phyloP scores from a whole-genome alignment of 2,329 filamentous ascomycete genomes.

The Clonostachys rhizophaga region DNA sequence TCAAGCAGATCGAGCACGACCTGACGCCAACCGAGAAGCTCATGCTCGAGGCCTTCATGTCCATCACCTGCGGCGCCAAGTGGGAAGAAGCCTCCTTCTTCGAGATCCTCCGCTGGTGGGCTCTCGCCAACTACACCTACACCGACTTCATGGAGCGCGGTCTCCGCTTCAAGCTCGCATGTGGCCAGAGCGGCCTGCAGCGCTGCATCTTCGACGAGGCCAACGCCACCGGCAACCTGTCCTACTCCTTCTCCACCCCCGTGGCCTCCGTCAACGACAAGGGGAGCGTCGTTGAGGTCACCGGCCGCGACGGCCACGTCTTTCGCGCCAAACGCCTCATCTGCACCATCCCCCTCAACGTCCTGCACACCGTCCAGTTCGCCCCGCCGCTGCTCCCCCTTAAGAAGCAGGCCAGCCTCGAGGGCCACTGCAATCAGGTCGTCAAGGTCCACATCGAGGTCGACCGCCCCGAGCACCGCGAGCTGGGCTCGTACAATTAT shows the following conservation, averaged over 20 bases:
- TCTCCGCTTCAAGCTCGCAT: conserved; percentile 16
- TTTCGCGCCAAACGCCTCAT: conserved; percentile 13
- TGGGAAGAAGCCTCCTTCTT: conserved; percentile 12
- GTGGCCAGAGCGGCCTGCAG: conserved; percentile 18
- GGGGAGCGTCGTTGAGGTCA: background rate
- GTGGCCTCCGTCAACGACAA: conserved; percentile 7
- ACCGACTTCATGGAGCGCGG: conserved; percentile 13
- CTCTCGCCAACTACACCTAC: conserved; percentile 9
- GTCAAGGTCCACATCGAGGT: conserved; percentile 10
- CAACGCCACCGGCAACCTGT: conserved; percentile 7
- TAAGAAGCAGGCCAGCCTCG: conserved; percentile 1
- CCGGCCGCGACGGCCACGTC: conserved; percentile 1
- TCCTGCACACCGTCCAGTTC: conserved; percentile 2
- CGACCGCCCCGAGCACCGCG: conserved; percentile 3
- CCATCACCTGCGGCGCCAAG: conserved; percentile 14
- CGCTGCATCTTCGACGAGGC: conserved; percentile 18
- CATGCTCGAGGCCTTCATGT: conserved; percentile 8
- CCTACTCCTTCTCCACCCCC: conserved; percentile 15
- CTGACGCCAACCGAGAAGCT: conserved; percentile 16
- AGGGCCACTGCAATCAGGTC: conserved; percentile 5
- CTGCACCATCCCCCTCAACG: conserved; percentile 12
- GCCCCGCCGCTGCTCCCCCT: background rate
- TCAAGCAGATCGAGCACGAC: conserved; percentile 18
- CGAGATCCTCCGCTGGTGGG: conserved; percentile 12
- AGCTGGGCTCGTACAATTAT: conserved; percentile 8